Conservation (phyloP, 768 basidiomycete species). For the Suillus ampliporus region DNA sequence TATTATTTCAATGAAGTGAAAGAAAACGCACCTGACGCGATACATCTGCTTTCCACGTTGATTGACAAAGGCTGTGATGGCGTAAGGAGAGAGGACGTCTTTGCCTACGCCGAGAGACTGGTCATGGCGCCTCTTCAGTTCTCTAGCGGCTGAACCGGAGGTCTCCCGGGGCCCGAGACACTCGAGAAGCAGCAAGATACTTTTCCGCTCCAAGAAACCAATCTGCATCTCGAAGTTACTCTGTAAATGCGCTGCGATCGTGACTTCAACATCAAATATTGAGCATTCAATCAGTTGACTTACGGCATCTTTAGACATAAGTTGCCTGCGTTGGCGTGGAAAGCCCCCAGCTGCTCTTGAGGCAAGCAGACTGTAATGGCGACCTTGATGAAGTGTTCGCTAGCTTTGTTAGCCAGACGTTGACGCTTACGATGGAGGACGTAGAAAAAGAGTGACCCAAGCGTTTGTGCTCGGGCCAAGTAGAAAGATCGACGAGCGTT, state of each 20-base stretch:
- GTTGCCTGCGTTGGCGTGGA: conserved; percentile 48
- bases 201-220: conserved; percentile 60
- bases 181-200: conserved; percentile 53
- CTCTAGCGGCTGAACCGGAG: conserved; percentile 73
- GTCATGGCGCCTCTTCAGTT: conserved; percentile 80
- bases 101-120: conserved; percentile 66
- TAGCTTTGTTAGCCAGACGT: conserved; percentile 53
- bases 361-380: conserved; percentile 66
- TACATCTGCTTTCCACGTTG: conserved; percentile 80
- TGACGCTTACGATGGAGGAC: too few species aligned
- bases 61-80: conserved; percentile 82
- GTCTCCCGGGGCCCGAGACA: conserved; percentile 61
- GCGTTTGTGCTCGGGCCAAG: too few species aligned
- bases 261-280: neutral
- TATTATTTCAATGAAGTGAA: neutral
- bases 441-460: too few species aligned
- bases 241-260: conserved; percentile 47
- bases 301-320: conserved; percentile 55
- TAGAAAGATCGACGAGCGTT: too few species aligned
- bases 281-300: conserved; percentile 27
- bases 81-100: conserved; percentile 75
- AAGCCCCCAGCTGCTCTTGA: conserved; percentile 58
- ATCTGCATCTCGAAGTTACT: conserved; percentile 50
- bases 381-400: conserved; percentile 68
- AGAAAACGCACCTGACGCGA: conserved; percentile 64